Conservation (phyloP, 2,329 filamentous ascomycete genomes). For the Fusarium pseudoanthophilum region DNA sequence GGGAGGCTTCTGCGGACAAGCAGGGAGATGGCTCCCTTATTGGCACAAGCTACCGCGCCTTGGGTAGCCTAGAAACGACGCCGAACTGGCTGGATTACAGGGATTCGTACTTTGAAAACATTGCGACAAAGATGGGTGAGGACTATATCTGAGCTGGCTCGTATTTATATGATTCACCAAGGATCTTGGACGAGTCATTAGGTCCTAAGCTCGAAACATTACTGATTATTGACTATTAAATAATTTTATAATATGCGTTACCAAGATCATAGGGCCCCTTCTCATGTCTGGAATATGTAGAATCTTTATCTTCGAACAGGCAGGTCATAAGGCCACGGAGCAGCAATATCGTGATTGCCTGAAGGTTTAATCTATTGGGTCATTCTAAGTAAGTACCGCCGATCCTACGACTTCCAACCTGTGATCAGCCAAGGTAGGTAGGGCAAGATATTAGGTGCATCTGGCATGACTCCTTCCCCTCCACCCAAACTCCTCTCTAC, state of each 20-base stretch:
- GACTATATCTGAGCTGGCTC: neutral
- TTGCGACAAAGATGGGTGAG: constrained; percentile 45
- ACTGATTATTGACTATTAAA: neutral
- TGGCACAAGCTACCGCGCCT: constrained; percentile 8
- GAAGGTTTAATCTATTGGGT: neutral
- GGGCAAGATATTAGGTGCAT: neutral
- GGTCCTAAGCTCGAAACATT: neutral
- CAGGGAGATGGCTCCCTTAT: constrained; percentile 26
- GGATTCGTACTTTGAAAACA: constrained; percentile 65
- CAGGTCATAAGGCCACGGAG: neutral
- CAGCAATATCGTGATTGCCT: neutral
- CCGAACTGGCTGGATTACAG: constrained; percentile 27
- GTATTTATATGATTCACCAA: neutral
- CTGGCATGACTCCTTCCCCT: constrained; percentile 40
- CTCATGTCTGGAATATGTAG: neutral
- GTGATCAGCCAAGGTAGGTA: neutral
- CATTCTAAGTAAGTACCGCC: neutral
- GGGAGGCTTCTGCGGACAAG: constrained; percentile 34
- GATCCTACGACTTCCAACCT: neutral
- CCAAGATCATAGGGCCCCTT: neutral
- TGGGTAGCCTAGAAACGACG: constrained; percentile 18
- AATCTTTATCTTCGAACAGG: neutral
- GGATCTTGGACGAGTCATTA: neutral
- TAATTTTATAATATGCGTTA: neutral
- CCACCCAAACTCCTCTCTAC: neutral